These are phyloP conservation scores for Remersonia thermophila DNA, from an alignment of 2,329 filamentous ascomycete genomes.

Conservation along the genomic window DNA sequence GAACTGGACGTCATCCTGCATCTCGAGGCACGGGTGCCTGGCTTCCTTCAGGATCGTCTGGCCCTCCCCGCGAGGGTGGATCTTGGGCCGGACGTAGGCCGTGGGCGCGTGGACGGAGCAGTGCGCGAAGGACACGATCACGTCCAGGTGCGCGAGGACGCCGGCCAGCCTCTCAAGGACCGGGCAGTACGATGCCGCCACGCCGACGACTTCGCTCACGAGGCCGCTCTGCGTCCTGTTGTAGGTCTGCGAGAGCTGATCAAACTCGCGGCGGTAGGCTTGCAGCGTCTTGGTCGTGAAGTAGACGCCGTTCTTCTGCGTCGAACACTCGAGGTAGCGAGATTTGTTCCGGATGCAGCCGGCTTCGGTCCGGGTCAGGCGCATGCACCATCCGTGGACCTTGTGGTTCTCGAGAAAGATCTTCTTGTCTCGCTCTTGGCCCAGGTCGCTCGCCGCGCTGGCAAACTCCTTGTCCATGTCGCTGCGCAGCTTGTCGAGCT, in stretches of 20 bases:
- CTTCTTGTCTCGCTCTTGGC: constrained; percentile 94
- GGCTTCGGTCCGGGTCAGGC: constrained; percentile 81
- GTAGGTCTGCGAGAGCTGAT: constrained; percentile 88
- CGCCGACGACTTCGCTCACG: constrained; percentile 82
- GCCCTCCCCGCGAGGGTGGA: constrained; percentile 77
- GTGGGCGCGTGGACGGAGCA: constrained; percentile 85
- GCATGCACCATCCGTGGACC: constrained; percentile 93
- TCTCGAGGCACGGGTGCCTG: constrained; percentile 93
- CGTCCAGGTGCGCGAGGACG: constrained; percentile 84
- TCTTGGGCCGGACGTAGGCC: constrained; percentile 80
- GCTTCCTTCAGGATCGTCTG: constrained; percentile 86
- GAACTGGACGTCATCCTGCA: constrained; percentile 97
- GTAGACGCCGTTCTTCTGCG: constrained; percentile 97
- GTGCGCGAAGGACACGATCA: constrained; percentile 88
- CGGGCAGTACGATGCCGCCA: constrained; percentile 88
- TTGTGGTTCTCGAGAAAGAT: constrained; percentile 94
- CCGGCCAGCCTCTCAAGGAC: constrained; percentile 81
- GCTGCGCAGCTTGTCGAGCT: constrained; percentile 69
- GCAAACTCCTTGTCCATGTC: constrained; percentile 77
- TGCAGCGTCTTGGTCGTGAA: constrained; percentile 83
- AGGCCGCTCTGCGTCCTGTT: constrained; percentile 86
- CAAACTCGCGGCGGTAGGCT: constrained; percentile 74
- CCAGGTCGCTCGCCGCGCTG: constrained; percentile 65
- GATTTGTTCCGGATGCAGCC: constrained; percentile 86
- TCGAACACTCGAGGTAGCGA: constrained; percentile 86